A percentile compares a stretch with the other conserved stretches of the same genome.
These are phyloP conservation scores for Tuber indicum DNA, from an alignment of 495 filamentous ascomycete species.

Conservation along the genomic window DNA sequence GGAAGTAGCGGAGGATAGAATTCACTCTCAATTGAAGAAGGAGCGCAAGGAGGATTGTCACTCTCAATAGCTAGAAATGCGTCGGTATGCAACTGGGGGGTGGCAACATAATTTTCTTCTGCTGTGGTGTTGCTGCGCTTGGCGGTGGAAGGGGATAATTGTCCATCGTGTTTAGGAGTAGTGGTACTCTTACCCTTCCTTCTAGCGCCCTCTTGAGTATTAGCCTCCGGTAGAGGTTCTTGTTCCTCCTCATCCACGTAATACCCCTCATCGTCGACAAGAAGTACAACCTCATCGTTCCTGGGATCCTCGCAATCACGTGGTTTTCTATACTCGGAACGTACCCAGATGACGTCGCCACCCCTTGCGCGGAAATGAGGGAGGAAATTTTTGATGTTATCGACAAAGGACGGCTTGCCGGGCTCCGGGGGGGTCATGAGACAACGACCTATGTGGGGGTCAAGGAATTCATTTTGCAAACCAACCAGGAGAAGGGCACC, in stretches of 20 bases:
- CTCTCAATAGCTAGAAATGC: constrained; percentile 55
- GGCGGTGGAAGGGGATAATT: constrained; percentile 11
- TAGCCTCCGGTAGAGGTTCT: background rate
- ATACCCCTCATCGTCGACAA: constrained; percentile 34
- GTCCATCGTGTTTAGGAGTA: constrained; percentile 23
- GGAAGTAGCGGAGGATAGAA: constrained; percentile 56
- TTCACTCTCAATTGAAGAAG: constrained; percentile 60
- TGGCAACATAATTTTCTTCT: constrained; percentile 22
- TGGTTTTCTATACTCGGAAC: constrained; percentile 62
- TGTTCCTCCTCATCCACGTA: constrained; percentile 26
- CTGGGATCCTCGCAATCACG: constrained; percentile 50
- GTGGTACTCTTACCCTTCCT: constrained; percentile 11
- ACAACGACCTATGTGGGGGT: constrained; percentile 57
- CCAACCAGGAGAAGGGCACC: constrained; percentile 81
- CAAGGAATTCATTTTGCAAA: constrained; percentile 86
- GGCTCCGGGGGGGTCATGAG: constrained; percentile 49
- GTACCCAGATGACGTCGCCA: constrained; percentile 84
- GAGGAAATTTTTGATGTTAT: constrained; percentile 59
- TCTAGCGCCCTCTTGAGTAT: constrained; percentile 14
- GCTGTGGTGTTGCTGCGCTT: constrained; percentile 26
- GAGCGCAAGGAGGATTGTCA: constrained; percentile 52
- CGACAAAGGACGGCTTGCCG: constrained; percentile 54
- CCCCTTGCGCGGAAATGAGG: constrained; percentile 62
- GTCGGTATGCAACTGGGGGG: constrained; percentile 46
- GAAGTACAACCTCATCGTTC: constrained; percentile 47